Percentiles rank a stretch among this genome's conserved stretches.
These are phyloP conservation scores for Tricholoma matsutake DNA, from an alignment of 768 basidiomycete species.

Conservation along the genomic window DNA sequence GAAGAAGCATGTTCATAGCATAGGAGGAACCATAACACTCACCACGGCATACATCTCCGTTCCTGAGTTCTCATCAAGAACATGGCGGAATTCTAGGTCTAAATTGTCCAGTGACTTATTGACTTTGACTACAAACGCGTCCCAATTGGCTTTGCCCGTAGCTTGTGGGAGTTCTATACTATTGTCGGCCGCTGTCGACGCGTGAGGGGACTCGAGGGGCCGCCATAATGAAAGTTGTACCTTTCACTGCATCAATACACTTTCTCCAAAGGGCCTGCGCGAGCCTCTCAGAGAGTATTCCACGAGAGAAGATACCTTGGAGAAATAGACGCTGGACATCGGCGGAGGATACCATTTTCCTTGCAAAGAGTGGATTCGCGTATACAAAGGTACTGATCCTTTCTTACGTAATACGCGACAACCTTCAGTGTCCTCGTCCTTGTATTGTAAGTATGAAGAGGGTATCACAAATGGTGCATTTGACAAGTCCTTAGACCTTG, in stretches of 20 bases:
- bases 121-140: conserved; percentile 53
- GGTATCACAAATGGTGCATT: conserved; percentile 10
- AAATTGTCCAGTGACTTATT: conserved; percentile 65
- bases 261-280: conserved; percentile 66
- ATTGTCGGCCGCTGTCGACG: conserved; percentile 47
- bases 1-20: neutral
- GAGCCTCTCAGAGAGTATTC: conserved; percentile 60
- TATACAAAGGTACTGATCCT: neutral
- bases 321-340: conserved; percentile 78
- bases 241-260: conserved; percentile 64
- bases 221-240: conserved; percentile 33
- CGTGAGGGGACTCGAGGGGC: conserved; percentile 7
- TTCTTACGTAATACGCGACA: neutral
- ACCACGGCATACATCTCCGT: conserved; percentile 69
- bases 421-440: neutral
- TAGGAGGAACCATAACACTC: conserved; percentile 20
- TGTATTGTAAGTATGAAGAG: neutral
- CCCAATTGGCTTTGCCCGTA: conserved; percentile 49
- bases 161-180: conserved; percentile 43
- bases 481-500: conserved; percentile 41
- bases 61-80: conserved; percentile 64
- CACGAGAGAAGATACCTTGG: conserved; percentile 73
- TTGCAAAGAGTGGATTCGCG: neutral
- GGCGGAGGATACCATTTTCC: conserved; percentile 41
- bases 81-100: conserved; percentile 67